Percentiles rank a stretch among this genome's conserved stretches.
Conservation (phyloP, 2,329 filamentous ascomycete species). For the Fusarium redolens region DNA sequence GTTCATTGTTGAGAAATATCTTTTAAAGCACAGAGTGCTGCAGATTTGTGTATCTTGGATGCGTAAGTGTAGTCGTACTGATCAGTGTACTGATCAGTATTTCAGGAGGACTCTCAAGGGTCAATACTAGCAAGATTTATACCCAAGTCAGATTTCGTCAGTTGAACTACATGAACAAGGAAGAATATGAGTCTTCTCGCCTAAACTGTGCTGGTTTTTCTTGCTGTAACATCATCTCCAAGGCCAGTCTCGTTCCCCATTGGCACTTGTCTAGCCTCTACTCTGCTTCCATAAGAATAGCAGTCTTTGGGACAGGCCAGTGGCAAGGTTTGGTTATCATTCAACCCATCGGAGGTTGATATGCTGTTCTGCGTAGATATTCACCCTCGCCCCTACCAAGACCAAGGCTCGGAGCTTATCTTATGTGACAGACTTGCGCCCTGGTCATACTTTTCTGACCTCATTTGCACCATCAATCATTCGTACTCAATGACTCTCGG, state of each 20-base stretch:
- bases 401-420: neutral
- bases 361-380: neutral
- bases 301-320: neutral
- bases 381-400: neutral
- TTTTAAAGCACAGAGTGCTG: neutral
- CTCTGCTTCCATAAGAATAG: neutral
- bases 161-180: neutral
- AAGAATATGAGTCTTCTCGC: neutral
- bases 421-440: neutral
- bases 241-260: neutral
- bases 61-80: no score
- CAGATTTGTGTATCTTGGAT: neutral
- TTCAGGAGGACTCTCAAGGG: no score
- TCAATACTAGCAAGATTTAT: no score
- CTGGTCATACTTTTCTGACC: neutral
- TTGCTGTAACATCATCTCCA: neutral
- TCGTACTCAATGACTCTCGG: neutral
- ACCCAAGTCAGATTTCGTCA: no score
- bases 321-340: neutral
- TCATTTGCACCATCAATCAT: no score
- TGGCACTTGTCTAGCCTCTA: neutral
- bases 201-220: neutral
- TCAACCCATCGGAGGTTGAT: neutral
- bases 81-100: no score
- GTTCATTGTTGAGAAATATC: neutral